Percentiles rank a stretch among this genome's conserved stretches.
These are phyloP conservation scores for Rosa persica DNA, from an alignment of 306 rosid species.

Conservation along the genomic window DNA sequence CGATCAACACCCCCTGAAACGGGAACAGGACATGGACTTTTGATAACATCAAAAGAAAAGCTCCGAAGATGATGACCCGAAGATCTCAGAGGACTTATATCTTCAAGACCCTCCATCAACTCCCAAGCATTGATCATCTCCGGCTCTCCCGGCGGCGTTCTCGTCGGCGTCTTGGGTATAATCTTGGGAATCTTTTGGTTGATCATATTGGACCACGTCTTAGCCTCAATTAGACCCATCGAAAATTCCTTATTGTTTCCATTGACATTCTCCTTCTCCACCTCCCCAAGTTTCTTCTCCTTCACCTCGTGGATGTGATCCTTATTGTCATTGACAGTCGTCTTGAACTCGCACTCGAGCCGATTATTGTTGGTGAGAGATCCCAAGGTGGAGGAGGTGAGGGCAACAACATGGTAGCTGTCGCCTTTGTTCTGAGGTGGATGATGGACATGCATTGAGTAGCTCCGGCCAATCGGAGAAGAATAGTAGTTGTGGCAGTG, in stretches of 20 bases:
- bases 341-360: conserved; percentile 8
- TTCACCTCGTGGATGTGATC: neutral
- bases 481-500: conserved; percentile 66
- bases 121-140: conserved; percentile 93
- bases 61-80: conserved; percentile 54
- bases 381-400: conserved; percentile 79
- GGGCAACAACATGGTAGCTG: conserved; percentile 74
- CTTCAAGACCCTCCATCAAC: conserved; percentile 96
- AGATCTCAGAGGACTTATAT: conserved; percentile 57
- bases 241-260: conserved; percentile 39
- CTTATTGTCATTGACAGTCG: neutral
- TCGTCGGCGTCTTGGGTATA: conserved; percentile 45
- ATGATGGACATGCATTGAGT: conserved; percentile 81
- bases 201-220: conserved; percentile 79
- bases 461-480: conserved; percentile 74
- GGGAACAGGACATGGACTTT: conserved; percentile 7
- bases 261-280: neutral
- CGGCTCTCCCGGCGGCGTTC: conserved; percentile 78
- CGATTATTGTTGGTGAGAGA: conserved; percentile 39
- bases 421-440: conserved; percentile 59
- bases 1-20: conserved; percentile 35
- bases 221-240: conserved; percentile 55
- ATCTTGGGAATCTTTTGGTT: conserved; percentile 61
- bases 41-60: conserved; percentile 62
- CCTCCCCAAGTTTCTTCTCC: neutral